Base-by-base conservation (phyloP, 176 grass and related monocot species). In the Oryza glaberrima region DNA sequence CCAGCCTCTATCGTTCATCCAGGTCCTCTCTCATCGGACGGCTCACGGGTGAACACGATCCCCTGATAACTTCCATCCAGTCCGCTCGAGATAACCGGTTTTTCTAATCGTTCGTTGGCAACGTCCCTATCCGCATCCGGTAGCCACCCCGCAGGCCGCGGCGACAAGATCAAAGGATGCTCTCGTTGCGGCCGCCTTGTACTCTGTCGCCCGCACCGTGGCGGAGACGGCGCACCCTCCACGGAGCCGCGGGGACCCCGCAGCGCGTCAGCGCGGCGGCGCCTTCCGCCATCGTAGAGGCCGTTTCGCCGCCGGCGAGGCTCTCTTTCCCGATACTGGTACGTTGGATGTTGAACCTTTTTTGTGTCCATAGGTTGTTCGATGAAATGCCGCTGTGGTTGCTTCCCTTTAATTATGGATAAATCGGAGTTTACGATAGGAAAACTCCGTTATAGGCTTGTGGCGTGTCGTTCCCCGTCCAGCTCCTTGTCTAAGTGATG, bases 271-370 rank as follows among this genome's bases (percentile, higher is more conserved):
- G 69, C 35, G 14, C n/a, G n/a, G 80, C 80, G 52, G 49, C 69
- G 23, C 69, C 67, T 2, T 49, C 36, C 3, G 1, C 14, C 25
- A 72, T 35, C 36, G 35, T 20, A 20, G 69, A 71, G 51, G 8
- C 51, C 7, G 69, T 49, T 60, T 10, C 36, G 20, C 36, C 32
- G 80, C 35, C 69, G 9, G 34, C 80, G 71, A 72, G 80, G 19
- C 1, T 82, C 51, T 82, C 80, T 22, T 82, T 73, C 11, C 51
- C 80, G 15, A 82, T 82, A 63, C 69, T 82, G 80, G 80, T 82
- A 73, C 7, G 78, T 11, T 6, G 12, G 12, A 8, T 70, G 30
- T 40, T 63, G 58, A 63, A 70, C 32, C 32, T 11, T 56, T 56
- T 36, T 36, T 26, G n/a, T 34, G 30, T 15, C 51, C 28, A 4